Conservation (phyloP, 2,329 filamentous ascomycete genomes). For the Gnomoniopsis smithogilvyi region DNA sequence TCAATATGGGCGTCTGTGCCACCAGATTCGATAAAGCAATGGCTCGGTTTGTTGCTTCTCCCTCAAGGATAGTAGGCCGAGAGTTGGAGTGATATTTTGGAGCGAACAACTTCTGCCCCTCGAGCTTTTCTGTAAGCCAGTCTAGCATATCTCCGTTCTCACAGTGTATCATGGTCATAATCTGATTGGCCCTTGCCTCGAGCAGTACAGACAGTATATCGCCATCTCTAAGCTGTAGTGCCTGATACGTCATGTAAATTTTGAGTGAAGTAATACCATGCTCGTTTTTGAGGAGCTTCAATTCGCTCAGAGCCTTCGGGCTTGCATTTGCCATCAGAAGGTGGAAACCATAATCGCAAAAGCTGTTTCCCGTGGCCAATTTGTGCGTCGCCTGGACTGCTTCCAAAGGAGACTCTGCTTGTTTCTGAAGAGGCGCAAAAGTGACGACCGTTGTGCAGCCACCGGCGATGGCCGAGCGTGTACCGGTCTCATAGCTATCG, state of each 20-base stretch:
- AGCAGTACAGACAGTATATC: conserved; percentile 50
- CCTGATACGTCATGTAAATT: conserved; percentile 51
- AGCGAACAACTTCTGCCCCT: conserved; percentile 42
- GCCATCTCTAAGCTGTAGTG: conserved; percentile 45
- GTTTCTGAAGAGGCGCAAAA: conserved; percentile 53
- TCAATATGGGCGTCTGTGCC: conserved; percentile 45
- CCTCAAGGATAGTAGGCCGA: conserved; percentile 46
- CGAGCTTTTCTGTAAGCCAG: conserved; percentile 51
- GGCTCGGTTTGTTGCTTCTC: conserved; percentile 50
- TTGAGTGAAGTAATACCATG: conserved; percentile 46
- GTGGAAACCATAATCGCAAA: conserved; percentile 57
- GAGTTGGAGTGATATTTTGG: conserved; percentile 50
- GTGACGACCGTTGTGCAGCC: conserved; percentile 57
- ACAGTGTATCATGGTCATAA: conserved; percentile 54
- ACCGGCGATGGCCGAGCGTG: conserved; percentile 53
- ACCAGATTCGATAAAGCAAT: conserved; percentile 48
- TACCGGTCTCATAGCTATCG: conserved; percentile 31
- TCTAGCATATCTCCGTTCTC: conserved; percentile 52
- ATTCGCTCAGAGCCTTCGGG: conserved; percentile 36
- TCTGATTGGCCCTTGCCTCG: conserved; percentile 39
- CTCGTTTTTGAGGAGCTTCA: conserved; percentile 30
- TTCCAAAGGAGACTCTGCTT: conserved; percentile 40
- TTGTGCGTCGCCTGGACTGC: conserved; percentile 45
- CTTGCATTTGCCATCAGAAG: conserved; percentile 46
- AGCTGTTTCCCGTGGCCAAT: conserved; percentile 40